A percentile compares a stretch with the other conserved stretches of the same genome.
These are phyloP conservation scores for Moelleriella libera DNA, from an alignment of 2,329 filamentous ascomycete genomes.

Conservation along the genomic window DNA sequence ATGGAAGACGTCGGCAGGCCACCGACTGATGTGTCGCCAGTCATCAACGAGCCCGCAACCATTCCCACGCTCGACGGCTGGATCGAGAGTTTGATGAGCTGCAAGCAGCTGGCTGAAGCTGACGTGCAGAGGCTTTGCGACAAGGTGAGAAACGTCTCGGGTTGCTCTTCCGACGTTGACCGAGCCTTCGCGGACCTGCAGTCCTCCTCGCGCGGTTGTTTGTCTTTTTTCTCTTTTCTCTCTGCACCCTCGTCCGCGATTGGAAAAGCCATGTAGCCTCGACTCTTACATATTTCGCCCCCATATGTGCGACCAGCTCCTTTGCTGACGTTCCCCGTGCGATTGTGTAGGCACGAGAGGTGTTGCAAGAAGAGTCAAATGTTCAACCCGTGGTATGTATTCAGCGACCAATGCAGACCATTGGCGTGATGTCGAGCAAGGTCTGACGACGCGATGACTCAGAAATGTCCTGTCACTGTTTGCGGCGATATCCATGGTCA, in stretches of 20 bases:
- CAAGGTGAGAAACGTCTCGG: conserved; percentile 49
- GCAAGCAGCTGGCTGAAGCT: conserved; percentile 91
- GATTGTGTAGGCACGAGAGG: conserved; percentile 65
- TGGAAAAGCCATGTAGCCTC: too few species aligned
- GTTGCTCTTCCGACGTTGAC: too few species aligned
- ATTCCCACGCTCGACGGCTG: conserved; percentile 92
- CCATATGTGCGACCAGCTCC: too few species aligned
- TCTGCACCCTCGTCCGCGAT: too few species aligned
- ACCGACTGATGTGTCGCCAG: conserved; percentile 62
- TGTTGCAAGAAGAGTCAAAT: conserved; percentile 94
- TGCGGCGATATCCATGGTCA: conserved; percentile 99
- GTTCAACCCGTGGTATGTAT: conserved; percentile 87
- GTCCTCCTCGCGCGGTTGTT: background rate
- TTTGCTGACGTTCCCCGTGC: conserved; percentile 14
- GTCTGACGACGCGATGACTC: background rate
- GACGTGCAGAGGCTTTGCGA: conserved; percentile 97
- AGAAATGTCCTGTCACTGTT: conserved; percentile 98
- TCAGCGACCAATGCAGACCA: background rate
- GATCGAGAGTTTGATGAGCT: conserved; percentile 97
- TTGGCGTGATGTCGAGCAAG: background rate
- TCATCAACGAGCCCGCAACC: conserved; percentile 65
- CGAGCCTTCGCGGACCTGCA: too few species aligned
- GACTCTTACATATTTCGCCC: too few species aligned
- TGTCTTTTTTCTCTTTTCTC: background rate
- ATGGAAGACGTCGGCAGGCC: conserved; percentile 96